Base-by-base conservation (phyloP, 495 filamentous ascomycete genomes). In the Talaromyces stipitatus region DNA sequence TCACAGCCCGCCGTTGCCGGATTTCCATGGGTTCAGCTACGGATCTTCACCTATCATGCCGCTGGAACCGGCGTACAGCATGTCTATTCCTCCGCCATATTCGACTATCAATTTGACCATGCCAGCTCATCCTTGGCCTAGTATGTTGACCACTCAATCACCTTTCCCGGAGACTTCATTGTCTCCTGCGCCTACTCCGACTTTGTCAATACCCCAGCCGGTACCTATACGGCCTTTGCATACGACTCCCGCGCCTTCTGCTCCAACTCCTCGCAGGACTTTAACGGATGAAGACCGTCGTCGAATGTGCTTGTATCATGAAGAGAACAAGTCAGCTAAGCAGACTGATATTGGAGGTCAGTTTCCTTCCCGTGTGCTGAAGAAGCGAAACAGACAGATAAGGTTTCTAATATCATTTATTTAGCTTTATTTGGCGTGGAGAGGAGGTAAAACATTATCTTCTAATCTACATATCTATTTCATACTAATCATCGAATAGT, bases 271-370 rank as follows among this genome's bases (percentile, higher is more conserved):
- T 6, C 80, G 94, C 62, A 90, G 88, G 70, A 97, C 95, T 0
- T 78, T 99, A 61, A 97, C 94, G 22, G 92, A 97, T 70, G 85
- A 88, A 28, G 92, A 97, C 66, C 84, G 94, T 52, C 83, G 91
- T 56, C 82, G 83, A 52, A 99, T 99, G 92, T 97, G 94, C 69
- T 79, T 90, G 63, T 99, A 95, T 71, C 89, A 92, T 65, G 90
- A 95, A 67, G 91, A 96, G 63, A 85, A 97, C 66, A 94, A 92
- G 46, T 87, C 82, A 54, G 88, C 89, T n/a, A 96, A 97, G 73
- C 94, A 99, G 71, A 96, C 92, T 22, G 94, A 97, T 66, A 99
- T 99, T 75, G 94, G 94, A 76, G 85, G 88, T 91, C 78, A 71
- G 82, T 57, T 47, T 9, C 54, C 23, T 23, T 53, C n/a, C 36